Evolutionary conservation across 495 filamentous ascomycete species (phyloP).

Genomic region (Aspergillus ellipticus): DNA sequence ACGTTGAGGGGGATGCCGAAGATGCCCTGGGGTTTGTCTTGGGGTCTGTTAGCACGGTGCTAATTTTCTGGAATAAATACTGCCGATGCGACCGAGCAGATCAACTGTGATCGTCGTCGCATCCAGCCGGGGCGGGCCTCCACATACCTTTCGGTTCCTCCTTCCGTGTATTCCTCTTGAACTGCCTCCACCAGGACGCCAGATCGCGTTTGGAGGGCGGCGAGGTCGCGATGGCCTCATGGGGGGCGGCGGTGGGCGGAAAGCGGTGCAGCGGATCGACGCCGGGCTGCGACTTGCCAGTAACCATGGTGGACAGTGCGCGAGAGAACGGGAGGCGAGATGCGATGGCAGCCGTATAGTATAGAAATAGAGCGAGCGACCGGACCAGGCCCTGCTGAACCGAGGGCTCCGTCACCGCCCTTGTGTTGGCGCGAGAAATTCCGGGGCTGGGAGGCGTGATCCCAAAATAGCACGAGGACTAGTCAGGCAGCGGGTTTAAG

Average conservation of each 20-base stretch:
- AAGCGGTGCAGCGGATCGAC: conserved; percentile 33
- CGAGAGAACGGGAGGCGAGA: conserved; percentile 1
- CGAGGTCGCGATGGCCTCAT: conserved; percentile 38
- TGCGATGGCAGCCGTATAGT: conserved; percentile 5
- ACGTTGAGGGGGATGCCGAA: conserved; percentile 92
- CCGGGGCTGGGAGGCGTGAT: conserved; percentile 32
- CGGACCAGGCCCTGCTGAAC: conserved; percentile 5
- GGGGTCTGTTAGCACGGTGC: conserved; percentile 6
- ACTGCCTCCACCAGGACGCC: conserved; percentile 88
- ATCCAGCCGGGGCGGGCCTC: conserved; percentile 3
- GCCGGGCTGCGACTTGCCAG: conserved; percentile 41
- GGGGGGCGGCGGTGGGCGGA: conserved; percentile 31
- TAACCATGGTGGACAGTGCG: conserved; percentile 34
- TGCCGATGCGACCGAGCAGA: conserved; percentile 1
- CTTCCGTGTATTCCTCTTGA: conserved; percentile 69
- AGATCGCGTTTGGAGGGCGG: conserved; percentile 76
- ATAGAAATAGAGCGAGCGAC: conserved; percentile 6
- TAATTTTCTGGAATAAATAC: not conserved
- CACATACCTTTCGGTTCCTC: conserved; percentile 73
- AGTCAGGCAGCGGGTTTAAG: conserved; percentile 17
- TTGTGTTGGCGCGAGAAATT: conserved; percentile 30
- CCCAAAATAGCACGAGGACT: conserved; percentile 35
- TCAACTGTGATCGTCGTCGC: conserved; percentile 1
- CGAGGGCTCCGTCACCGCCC: conserved; percentile 34
- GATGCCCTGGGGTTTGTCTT: conserved; percentile 57